phyloP scores from a whole-genome alignment of 257 asterid species.

The Plantago ovata region DNA sequence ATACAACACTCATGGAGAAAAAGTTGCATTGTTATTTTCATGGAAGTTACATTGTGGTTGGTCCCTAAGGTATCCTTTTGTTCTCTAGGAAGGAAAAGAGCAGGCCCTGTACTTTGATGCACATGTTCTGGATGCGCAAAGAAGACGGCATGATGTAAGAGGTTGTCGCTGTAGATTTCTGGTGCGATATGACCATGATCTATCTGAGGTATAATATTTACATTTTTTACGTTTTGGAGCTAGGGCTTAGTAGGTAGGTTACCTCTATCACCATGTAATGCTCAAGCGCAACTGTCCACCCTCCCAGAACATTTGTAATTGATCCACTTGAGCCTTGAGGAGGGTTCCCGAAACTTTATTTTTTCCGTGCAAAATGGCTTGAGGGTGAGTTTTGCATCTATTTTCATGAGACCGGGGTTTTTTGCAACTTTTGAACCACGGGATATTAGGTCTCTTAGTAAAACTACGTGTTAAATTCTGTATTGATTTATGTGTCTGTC shows the following conservation, averaged over 20 bases:
- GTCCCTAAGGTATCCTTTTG: constrained; percentile 13
- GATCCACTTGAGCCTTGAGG: neutral
- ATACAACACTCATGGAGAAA: neutral
- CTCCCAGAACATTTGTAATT: too few species aligned
- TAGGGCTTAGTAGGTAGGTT: neutral
- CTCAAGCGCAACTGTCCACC: too few species aligned
- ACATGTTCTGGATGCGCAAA: constrained; percentile 89
- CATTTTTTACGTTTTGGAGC: neutral
- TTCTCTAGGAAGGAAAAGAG: constrained; percentile 89
- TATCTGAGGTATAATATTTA: constrained; percentile 64
- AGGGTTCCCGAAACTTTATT: neutral
- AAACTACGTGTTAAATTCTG: neutral
- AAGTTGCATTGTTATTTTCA: neutral
- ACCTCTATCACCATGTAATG: neutral
- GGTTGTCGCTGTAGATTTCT: constrained; percentile 98
- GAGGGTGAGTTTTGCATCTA: neutral
- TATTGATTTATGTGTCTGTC: neutral
- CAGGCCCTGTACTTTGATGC: constrained; percentile 98
- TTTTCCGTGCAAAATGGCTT: neutral
- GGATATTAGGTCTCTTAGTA: neutral
- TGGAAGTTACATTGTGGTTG: constrained; percentile 2
- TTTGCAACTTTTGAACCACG: neutral
- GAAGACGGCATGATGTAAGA: constrained; percentile 94
- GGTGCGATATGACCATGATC: constrained; percentile 95
- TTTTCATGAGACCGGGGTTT: neutral